Conservation (phyloP, 345 rosid species). For the Pelargonium nanum region DNA sequence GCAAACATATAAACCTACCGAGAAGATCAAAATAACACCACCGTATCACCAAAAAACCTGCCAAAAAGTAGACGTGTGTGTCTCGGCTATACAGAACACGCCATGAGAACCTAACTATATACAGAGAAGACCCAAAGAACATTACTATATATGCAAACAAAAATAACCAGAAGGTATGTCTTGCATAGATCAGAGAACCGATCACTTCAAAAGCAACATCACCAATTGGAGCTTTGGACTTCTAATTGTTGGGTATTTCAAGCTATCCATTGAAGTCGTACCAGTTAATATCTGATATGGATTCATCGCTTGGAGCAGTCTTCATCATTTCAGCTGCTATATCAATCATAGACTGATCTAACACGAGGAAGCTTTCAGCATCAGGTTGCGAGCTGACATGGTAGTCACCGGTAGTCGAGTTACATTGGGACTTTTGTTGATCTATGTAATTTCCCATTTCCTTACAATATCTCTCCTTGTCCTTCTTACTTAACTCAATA, state of each 20-base stretch:
- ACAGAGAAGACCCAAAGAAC: no score
- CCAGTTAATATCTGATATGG: constrained; percentile 4
- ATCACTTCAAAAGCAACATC: background rate
- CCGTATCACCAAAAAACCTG: no score
- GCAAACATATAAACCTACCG: no score
- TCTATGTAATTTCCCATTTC: constrained; percentile 1
- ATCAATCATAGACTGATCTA: constrained; percentile 7
- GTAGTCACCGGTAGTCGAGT: background rate
- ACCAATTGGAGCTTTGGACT: background rate
- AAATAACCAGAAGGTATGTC: no score
- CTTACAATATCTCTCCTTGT: constrained; percentile 5
- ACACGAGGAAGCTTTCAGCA: background rate
- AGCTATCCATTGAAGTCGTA: constrained; percentile 1
- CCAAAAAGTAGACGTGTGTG: no score
- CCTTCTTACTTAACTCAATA: constrained; percentile 5
- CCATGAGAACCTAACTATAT: no score
- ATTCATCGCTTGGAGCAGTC: constrained; percentile 4
- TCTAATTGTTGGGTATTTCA: background rate
- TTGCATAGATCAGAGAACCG: no score
- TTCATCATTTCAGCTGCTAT: constrained; percentile 5
- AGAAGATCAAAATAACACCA: no score
- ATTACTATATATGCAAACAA: no score
- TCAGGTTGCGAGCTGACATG: background rate
- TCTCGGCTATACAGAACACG: no score
- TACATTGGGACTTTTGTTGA: background rate